Conservation (phyloP, 148 eudicot species). For the Amaranthus cruentus region DNA sequence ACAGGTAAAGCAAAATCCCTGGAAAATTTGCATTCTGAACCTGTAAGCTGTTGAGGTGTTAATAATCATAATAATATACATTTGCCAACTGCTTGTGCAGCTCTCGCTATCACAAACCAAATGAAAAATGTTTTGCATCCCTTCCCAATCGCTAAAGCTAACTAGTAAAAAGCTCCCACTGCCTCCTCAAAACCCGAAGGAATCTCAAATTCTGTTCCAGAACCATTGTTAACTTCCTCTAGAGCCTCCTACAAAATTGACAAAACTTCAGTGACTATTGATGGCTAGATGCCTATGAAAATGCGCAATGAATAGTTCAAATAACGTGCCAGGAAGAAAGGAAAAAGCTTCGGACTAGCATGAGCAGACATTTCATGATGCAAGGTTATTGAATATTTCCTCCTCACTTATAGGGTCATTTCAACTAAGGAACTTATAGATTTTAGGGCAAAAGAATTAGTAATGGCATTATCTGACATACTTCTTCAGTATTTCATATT, state of each 20-base stretch:
- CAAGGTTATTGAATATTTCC: not conserved
- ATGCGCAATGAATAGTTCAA: not conserved
- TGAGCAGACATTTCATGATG: not conserved
- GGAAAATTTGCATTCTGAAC: constrained; percentile 11
- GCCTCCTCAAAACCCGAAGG: constrained; percentile 31
- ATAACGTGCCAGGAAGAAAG: not conserved
- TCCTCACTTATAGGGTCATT: not conserved
- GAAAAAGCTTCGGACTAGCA: not conserved
- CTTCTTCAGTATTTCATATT: not conserved
- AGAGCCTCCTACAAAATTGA: constrained; percentile 28
- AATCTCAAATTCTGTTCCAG: constrained; percentile 34
- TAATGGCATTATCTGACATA: not conserved
- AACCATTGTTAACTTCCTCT: constrained; percentile 24
- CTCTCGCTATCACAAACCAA: not conserved
- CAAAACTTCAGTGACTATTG: not conserved
- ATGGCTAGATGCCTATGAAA: not conserved
- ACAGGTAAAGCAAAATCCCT: constrained; percentile 9
- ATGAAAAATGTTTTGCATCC: not conserved
- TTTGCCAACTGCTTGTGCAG: not conserved
- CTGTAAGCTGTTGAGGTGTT: constrained; percentile 1
- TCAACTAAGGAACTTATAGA: not conserved
- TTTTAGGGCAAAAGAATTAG: not conserved
- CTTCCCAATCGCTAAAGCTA: not conserved
- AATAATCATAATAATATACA: constrained; percentile 15
- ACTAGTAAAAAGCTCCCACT: constrained; percentile 19